Conservation (phyloP, 2,329 filamentous ascomycete genomes). For the Xylaria digitata region DNA sequence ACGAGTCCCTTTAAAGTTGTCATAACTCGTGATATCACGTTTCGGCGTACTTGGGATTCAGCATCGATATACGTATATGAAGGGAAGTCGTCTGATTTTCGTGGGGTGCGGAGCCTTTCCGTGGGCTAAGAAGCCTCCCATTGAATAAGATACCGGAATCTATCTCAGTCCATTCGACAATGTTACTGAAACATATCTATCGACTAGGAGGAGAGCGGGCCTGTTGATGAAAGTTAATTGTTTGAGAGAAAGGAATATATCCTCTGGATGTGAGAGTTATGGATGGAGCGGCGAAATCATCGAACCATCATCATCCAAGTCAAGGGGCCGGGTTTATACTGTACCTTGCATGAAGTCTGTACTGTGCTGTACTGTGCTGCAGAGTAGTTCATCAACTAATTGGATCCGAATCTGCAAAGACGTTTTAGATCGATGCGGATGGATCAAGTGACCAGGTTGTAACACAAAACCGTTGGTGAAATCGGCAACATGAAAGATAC, state of each 20-base stretch:
- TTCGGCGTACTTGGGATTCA: slow-evolving; percentile 40
- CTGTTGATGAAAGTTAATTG: slow-evolving; percentile 42
- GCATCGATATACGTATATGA: slow-evolving; percentile 49
- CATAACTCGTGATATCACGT: slow-evolving; percentile 47
- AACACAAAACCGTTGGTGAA: slow-evolving; percentile 1
- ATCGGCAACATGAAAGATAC: slow-evolving; percentile 14
- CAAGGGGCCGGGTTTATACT: slow-evolving; percentile 35
- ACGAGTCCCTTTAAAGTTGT: slow-evolving; percentile 44
- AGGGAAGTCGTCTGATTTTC: slow-evolving; percentile 44
- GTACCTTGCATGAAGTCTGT: slow-evolving; percentile 36
- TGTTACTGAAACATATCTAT: slow-evolving; percentile 42
- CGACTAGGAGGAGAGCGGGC: slow-evolving; percentile 23
- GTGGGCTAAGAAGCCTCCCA: slow-evolving; percentile 41
- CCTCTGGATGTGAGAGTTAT: slow-evolving; percentile 20
- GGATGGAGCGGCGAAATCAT: slow-evolving; percentile 36
- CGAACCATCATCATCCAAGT: slow-evolving; percentile 38
- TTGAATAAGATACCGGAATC: slow-evolving; percentile 43
- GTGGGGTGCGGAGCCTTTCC: slow-evolving; percentile 44
- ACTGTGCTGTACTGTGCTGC: slow-evolving; percentile 13
- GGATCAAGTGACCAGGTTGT: slow-evolving; percentile 9
- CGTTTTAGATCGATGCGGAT: neutral
- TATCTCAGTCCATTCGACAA: slow-evolving; percentile 39
- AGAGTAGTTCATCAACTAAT: slow-evolving; percentile 3
- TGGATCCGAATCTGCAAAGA: neutral
- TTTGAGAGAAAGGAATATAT: slow-evolving; percentile 14